These are phyloP conservation scores for Pythium phragmitis DNA, from an alignment of 352 stramenopile genomes.

Conservation along the genomic window DNA sequence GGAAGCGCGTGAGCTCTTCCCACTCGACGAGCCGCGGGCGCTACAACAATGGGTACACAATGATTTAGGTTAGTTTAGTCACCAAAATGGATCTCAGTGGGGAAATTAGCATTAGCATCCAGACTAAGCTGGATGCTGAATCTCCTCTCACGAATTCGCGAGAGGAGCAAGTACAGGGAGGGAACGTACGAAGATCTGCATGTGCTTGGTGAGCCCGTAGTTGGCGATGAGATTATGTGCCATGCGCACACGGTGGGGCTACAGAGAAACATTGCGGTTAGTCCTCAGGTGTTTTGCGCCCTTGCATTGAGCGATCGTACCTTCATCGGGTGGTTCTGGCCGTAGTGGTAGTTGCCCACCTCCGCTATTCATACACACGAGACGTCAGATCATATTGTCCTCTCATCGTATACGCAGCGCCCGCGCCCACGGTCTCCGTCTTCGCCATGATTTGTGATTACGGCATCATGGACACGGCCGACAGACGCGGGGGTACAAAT, in stretches of 20 bases:
- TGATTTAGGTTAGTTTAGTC: conserved; percentile 6
- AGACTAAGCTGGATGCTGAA: conserved; percentile 7
- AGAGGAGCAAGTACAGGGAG: background rate
- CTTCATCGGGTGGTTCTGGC: conserved; percentile 92
- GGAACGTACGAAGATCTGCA: conserved; percentile 96
- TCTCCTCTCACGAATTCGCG: background rate
- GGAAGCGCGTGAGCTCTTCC: conserved; percentile 98
- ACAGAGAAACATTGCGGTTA: conserved; percentile 4
- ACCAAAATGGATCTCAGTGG: background rate
- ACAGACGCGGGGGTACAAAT: background rate
- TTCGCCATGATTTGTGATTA: conserved; percentile 8
- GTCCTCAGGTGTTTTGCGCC: background rate
- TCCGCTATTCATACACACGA: conserved; percentile 82
- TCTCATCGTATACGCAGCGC: background rate
- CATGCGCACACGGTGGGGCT: conserved; percentile 98
- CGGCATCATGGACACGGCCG: conserved; percentile 4
- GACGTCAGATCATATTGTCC: conserved; percentile 2
- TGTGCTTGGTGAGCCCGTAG: conserved; percentile 98
- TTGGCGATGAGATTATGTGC: conserved; percentile 99
- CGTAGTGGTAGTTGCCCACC: conserved; percentile 99
- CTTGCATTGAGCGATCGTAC: conserved; percentile 24
- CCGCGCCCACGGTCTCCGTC: background rate
- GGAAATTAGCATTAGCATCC: background rate
- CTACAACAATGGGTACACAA: conserved; percentile 28
- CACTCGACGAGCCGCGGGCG: conserved; percentile 94